Percentiles rank a stretch among this genome's conserved stretches.
Conservation (phyloP, 2,329 filamentous ascomycete species). For the Alternaria arborescens region DNA sequence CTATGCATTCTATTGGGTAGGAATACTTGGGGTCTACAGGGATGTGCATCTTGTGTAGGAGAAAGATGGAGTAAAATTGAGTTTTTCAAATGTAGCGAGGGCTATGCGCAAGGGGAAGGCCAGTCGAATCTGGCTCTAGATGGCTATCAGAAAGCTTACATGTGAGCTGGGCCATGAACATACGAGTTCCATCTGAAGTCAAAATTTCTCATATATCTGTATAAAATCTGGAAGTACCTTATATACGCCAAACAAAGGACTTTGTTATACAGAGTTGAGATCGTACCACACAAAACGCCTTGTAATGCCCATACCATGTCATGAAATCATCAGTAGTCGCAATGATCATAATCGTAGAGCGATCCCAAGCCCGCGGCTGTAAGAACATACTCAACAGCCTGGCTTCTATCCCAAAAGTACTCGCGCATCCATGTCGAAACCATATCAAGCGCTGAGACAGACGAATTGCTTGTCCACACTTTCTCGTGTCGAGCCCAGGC, state of each 20-base stretch:
- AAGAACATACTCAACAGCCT: slow-evolving; percentile 42
- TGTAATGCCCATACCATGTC: neutral
- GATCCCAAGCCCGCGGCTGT: slow-evolving; percentile 38
- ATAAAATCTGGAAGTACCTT: neutral
- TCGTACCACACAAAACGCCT: slow-evolving; percentile 6
- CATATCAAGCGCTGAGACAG: slow-evolving; percentile 46
- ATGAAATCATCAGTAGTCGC: slow-evolving; percentile 23
- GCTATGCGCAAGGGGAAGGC: neutral
- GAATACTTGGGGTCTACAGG: neutral
- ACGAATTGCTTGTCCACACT: slow-evolving; percentile 46
- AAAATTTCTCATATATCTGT: neutral
- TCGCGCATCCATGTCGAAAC: slow-evolving; percentile 46
- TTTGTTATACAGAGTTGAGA: slow-evolving; percentile 3
- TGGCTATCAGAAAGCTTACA: neutral
- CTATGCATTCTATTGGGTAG: slow-evolving; percentile 3
- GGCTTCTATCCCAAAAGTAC: slow-evolving; percentile 49
- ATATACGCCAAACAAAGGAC: neutral
- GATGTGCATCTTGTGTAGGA: neutral
- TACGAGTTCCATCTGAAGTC: neutral
- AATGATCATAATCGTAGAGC: slow-evolving; percentile 35
- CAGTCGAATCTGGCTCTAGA: neutral
- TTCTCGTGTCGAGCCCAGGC: slow-evolving; percentile 43
- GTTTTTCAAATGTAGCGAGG: neutral
- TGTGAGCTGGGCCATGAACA: neutral
- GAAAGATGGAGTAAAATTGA: neutral